These are phyloP conservation scores for Apostasia ramifera DNA, from an alignment of 106 monocot species.

Conservation along the genomic window DNA sequence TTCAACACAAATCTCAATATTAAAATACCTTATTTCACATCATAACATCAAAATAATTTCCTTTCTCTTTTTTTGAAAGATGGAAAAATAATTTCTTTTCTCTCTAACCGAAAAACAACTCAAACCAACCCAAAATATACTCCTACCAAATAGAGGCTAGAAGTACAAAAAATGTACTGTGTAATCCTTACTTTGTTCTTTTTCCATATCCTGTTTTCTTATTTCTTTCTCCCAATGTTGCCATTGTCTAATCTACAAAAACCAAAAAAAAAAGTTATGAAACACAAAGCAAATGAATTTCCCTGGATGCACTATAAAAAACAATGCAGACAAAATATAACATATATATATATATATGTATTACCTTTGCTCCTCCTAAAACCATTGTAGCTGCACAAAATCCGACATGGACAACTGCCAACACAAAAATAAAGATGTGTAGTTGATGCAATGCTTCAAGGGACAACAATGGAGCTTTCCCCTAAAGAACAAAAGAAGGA, in stretches of 20 bases:
- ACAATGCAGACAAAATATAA: neutral
- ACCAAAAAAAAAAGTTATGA: neutral
- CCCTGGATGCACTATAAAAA: neutral
- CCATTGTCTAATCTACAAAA: constrained; percentile 58
- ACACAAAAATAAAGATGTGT: constrained; percentile 90
- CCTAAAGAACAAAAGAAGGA: constrained; percentile 26
- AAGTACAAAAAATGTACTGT: too few species aligned
- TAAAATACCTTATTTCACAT: too few species aligned
- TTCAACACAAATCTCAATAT: too few species aligned
- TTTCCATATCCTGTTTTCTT: constrained; percentile 15
- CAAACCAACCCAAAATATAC: too few species aligned
- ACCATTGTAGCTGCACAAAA: constrained; percentile 85
- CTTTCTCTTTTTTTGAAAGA: too few species aligned
- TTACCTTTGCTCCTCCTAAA: constrained; percentile 75
- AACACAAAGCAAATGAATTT: neutral
- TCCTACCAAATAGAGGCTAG: too few species aligned
- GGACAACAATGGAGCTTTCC: constrained; percentile 68
- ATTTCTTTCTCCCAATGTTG: constrained; percentile 71
- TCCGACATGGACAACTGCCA: constrained; percentile 70
- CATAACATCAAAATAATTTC: too few species aligned
- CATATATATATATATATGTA: neutral
- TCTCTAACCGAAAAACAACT: too few species aligned
- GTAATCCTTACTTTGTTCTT: constrained; percentile 17
- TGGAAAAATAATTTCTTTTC: too few species aligned
- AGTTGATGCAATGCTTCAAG: constrained; percentile 83